phyloP scores from a whole-genome alignment of 176 grass and related monocot genomes.

The Ensete ventricosum region DNA sequence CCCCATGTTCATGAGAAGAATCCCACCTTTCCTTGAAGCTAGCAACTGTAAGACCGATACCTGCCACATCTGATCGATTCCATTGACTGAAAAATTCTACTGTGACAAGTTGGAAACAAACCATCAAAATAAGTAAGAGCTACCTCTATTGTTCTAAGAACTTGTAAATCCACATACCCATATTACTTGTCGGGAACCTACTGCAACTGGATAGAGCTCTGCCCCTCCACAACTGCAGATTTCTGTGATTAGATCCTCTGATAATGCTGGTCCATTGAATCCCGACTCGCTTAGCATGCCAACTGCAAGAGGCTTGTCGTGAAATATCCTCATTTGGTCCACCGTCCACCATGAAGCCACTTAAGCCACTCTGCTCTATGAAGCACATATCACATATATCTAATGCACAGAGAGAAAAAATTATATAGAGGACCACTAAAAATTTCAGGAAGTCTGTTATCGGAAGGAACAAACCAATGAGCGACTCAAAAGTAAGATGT shows the following conservation, averaged over 20 bases:
- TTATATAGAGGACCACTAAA: conserved; percentile 30
- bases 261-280: conserved; percentile 50
- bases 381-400: not conserved
- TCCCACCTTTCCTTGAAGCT: conserved; percentile 2
- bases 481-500: conserved; percentile 64
- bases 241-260: conserved; percentile 72
- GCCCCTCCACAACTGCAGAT: conserved; percentile 79
- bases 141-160: not conserved
- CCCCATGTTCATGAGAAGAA: not conserved
- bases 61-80: conserved; percentile 92
- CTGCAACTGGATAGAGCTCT: conserved; percentile 65
- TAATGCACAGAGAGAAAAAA: conserved; percentile 5
- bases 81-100: conserved; percentile 90
- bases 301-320: conserved; percentile 53
- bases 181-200: conserved; percentile 86
- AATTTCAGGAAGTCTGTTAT: conserved; percentile 56
- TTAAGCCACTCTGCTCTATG: not conserved
- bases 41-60: conserved; percentile 43
- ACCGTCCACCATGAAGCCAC: conserved; percentile 31
- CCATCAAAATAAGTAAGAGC: not conserved
- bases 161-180: conserved; percentile 31
- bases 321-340: conserved; percentile 84
- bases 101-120: conserved; percentile 57
- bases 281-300: conserved; percentile 63
- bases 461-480: conserved; percentile 63